Percentiles rank a stretch among this genome's conserved stretches.
phyloP scores from a whole-genome alignment of 495 filamentous ascomycete genomes.

The Tetracladium setigerum region DNA sequence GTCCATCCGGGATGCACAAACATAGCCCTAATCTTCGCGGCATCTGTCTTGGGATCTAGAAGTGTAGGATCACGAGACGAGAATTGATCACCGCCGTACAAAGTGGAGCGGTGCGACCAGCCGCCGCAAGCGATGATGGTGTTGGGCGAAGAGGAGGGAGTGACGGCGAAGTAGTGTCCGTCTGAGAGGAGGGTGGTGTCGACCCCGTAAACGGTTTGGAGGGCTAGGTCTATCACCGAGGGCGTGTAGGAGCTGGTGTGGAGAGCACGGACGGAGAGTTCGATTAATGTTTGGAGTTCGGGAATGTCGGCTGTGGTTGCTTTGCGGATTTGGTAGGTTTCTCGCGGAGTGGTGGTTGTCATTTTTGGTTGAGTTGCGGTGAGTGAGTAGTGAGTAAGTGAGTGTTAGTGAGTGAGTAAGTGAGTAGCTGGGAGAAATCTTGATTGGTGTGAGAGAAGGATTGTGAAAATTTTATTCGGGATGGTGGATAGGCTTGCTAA shows the following conservation, averaged over 20 bases:
- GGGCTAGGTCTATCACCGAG: background rate
- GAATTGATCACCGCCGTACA: conserved; percentile 7
- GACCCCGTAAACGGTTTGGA: conserved; percentile 5
- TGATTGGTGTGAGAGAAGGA: too few species aligned
- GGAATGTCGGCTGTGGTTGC: conserved; percentile 8
- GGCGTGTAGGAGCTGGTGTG: conserved; percentile 5
- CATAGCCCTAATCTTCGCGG: conserved; percentile 11
- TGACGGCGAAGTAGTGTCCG: conserved; percentile 3
- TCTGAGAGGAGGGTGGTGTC: conserved; percentile 5
- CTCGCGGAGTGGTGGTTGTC: too few species aligned
- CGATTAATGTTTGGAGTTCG: conserved; percentile 1
- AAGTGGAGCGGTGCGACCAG: conserved; percentile 5
- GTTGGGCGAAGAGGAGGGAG: background rate
- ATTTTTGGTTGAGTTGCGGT: too few species aligned
- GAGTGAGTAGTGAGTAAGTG: too few species aligned
- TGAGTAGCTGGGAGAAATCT: too few species aligned
- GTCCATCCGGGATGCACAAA: conserved; percentile 8
- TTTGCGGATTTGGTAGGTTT: background rate
- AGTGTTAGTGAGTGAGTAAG: too few species aligned
- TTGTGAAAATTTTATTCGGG: too few species aligned
- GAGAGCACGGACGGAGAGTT: conserved; percentile 5
- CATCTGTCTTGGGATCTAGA: conserved; percentile 1
- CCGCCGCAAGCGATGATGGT: conserved; percentile 8
- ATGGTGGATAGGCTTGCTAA: too few species aligned
- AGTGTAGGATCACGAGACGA: background rate